Conservation (phyloP, 495 filamentous ascomycete genomes). For the Xylaria grammica region DNA sequence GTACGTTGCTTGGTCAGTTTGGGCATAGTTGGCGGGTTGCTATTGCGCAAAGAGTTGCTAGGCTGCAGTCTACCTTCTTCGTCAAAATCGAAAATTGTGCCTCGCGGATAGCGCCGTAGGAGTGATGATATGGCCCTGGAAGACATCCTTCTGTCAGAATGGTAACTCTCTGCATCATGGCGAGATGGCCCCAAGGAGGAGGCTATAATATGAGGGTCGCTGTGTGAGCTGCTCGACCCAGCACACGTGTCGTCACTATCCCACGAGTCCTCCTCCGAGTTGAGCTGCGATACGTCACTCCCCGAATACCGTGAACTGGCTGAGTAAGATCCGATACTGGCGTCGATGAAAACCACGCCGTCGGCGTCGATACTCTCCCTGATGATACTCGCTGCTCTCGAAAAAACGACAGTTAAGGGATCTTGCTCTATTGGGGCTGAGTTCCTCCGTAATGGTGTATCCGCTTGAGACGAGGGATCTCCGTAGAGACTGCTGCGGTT, state of each 20-base stretch:
- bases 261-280: slow-evolving; percentile 16
- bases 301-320: not conserved
- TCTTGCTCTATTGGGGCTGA: slow-evolving; percentile 7
- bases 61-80: slow-evolving; percentile 40
- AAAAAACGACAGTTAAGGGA: slow-evolving; percentile 35
- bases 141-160: slow-evolving; percentile 3
- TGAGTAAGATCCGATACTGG: slow-evolving; percentile 36
- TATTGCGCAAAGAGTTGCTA: not conserved
- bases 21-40: slow-evolving; percentile 15
- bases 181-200: slow-evolving; percentile 38
- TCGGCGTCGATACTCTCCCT: slow-evolving; percentile 58
- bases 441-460: not conserved
- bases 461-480: not conserved
- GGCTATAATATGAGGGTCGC: slow-evolving; percentile 35
- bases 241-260: slow-evolving; percentile 5
- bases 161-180: slow-evolving; percentile 28
- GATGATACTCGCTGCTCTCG: slow-evolving; percentile 54
- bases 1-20: slow-evolving; percentile 7
- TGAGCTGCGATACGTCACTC: not conserved
- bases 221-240: not conserved
- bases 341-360: slow-evolving; percentile 59
- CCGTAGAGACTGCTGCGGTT: not conserved
- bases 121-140: slow-evolving; percentile 56
- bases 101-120: slow-evolving; percentile 63
- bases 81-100: slow-evolving; percentile 64